A percentile compares a stretch with the other conserved stretches of the same genome.
These are phyloP conservation scores for Pythium pectinolyticum DNA, from an alignment of 352 stramenopile genomes.

Conservation along the genomic window DNA sequence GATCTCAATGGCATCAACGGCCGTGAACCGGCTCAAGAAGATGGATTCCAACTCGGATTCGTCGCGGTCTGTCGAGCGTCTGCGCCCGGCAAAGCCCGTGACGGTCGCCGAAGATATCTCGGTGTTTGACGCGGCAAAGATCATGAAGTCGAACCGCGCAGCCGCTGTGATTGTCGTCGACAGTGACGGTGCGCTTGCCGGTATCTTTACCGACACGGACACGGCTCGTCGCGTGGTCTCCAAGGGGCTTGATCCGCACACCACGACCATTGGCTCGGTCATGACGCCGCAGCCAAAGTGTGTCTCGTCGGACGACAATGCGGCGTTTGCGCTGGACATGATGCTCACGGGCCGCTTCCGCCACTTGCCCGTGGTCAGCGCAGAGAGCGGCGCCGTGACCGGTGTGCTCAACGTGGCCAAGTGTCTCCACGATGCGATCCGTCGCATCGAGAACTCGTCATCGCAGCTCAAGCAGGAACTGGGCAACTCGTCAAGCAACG, in stretches of 20 bases:
- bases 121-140: conserved; percentile 85
- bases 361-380: conserved; percentile 94
- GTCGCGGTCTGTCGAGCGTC: conserved; percentile 70
- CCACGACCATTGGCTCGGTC: conserved; percentile 67
- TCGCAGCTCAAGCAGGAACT: conserved; percentile 79
- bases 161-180: conserved; percentile 92
- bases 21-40: conserved; percentile 70
- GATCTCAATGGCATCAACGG: conserved; percentile 76
- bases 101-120: conserved; percentile 76
- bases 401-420: conserved; percentile 98
- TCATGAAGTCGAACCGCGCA: conserved; percentile 91
- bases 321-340: conserved; percentile 78
- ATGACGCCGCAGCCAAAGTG: conserved; percentile 87
- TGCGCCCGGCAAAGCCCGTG: conserved; percentile 88
- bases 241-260: conserved; percentile 64
- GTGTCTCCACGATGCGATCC: conserved; percentile 98
- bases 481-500: conserved; percentile 53
- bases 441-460: conserved; percentile 92
- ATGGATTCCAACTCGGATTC: conserved; percentile 41
- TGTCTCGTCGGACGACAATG: conserved; percentile 81
- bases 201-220: conserved; percentile 95
- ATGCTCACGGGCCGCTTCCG: conserved; percentile 93
- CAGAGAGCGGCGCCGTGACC: conserved; percentile 81
- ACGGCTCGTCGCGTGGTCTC: conserved; percentile 79
- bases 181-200: conserved; percentile 81